Evolutionary conservation across 2,329 filamentous ascomycete species (phyloP), one percentile per base, ranked within the genome.

Genomic region (Monosporascus sp.): DNA sequence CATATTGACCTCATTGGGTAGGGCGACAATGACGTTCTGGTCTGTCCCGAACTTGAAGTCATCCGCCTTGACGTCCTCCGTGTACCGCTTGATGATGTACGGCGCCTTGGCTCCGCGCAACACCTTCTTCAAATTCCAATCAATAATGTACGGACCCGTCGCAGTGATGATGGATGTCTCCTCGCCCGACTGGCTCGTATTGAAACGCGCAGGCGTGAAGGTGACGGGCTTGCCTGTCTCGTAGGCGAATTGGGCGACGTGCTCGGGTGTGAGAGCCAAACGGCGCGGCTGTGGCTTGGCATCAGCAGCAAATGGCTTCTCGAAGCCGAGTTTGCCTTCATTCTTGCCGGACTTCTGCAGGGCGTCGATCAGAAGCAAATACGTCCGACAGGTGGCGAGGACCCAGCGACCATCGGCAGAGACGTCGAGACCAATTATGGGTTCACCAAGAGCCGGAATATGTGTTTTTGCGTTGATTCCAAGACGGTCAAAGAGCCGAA

Each of bases 1-100:
- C 92, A 97, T 97, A 71, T 97, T 95, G 61, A 99, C 94, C 70
- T 97, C 92, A 67, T 99, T 96, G 2, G 94, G 92, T 58, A 99
- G 76, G 1, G 94, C 94, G 37, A 99, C 93, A 65, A 99, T 96
- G 63, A 99, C 90, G 65, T 97, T 97, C 82, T 96, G 96, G 71
- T 99, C 94, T 5, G 87, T 92, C 47, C 93, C 93, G 65, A 91
- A 99, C 65, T 94, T 91, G 84, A 99, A 99, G 70, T 99, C 96
- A 70, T 99, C 94, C 4, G 94, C 94, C 78, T 95, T 97, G 67
- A 99, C 91, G 58, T 96, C 88, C 65, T 99, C 94, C 1, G 84
- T 81, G 68, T 99, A 99, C 17, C 94, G 87, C 79, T 97, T 97
- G 79, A 99, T 97, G 62, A 86, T 89, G 75, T 99, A 99, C 0